phyloP scores from a whole-genome alignment of 768 basidiomycete genomes.

The Calocera cornea region DNA sequence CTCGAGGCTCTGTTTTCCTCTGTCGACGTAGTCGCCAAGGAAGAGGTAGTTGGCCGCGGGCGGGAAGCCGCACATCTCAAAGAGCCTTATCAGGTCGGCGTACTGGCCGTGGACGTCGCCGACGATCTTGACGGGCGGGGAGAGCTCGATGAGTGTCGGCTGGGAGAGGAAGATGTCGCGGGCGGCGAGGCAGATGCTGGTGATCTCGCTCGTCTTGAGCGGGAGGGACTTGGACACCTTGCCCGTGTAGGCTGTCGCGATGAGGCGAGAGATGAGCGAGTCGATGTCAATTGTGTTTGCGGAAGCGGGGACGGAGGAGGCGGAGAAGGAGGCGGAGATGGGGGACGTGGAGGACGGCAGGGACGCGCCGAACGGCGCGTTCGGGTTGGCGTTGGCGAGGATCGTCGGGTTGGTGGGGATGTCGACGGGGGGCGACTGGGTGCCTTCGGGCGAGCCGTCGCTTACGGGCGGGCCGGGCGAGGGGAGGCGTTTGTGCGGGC shows the following conservation, averaged over 20 bases:
- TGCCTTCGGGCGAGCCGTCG: constrained; percentile 8
- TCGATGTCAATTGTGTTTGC: constrained; percentile 76
- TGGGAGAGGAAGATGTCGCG: constrained; percentile 93
- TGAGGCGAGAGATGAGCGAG: constrained; percentile 91
- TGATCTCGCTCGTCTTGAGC: constrained; percentile 93
- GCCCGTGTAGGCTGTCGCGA: constrained; percentile 94
- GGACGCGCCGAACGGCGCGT: constrained; percentile 21
- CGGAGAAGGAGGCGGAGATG: constrained; percentile 18
- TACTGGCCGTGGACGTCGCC: constrained; percentile 99
- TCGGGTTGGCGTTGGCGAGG: constrained; percentile 50
- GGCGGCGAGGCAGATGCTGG: constrained; percentile 84
- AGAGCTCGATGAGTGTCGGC: constrained; percentile 92
- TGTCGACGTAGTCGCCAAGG: constrained; percentile 96
- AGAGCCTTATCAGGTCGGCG: constrained; percentile 92
- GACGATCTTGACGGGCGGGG: constrained; percentile 97
- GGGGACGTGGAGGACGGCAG: constrained; percentile 22
- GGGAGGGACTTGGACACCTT: constrained; percentile 93
- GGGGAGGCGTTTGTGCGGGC: constrained; percentile 9
- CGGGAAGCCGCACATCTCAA: constrained; percentile 99
- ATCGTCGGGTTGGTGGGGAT: constrained; percentile 76
- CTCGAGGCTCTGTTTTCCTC: constrained; percentile 96
- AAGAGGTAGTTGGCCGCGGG: constrained; percentile 96
- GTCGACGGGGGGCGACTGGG: constrained; percentile 41
- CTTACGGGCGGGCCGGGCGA: constrained; percentile 11
- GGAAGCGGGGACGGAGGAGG: constrained; percentile 40